Conservation (phyloP, 2,329 filamentous ascomycete species). For the Arthroderma uncinatum region DNA sequence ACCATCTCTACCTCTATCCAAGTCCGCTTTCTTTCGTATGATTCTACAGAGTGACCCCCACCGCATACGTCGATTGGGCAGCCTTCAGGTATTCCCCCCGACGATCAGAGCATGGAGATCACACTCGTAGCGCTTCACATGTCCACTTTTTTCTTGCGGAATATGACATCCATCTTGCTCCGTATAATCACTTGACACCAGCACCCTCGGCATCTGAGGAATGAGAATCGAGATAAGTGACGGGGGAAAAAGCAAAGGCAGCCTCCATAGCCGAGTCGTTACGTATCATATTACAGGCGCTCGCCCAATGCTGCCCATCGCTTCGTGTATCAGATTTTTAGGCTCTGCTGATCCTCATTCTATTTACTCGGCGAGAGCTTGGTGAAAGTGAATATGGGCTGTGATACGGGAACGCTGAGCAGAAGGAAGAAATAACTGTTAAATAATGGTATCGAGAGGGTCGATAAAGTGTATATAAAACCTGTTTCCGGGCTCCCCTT, state of each 20-base stretch:
- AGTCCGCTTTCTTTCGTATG: not conserved
- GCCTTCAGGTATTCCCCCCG: not conserved
- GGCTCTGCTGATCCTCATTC: not conserved
- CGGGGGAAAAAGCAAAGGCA: not conserved
- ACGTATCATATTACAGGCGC: not conserved
- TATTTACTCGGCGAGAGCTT: slow-evolving; percentile 1
- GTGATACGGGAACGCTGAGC: not conserved
- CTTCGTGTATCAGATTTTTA: slow-evolving; percentile 1
- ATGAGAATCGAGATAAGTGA: not conserved
- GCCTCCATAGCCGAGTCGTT: not conserved
- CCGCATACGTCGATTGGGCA: not conserved
- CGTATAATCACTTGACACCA: not conserved
- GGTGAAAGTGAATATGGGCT: not conserved
- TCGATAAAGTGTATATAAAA: not conserved
- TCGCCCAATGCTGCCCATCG: not conserved
- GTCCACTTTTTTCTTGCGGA: slow-evolving; percentile 1
- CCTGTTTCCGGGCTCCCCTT: not conserved
- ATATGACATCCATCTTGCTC: not conserved
- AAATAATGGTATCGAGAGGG: not conserved
- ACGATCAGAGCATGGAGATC: slow-evolving; percentile 3
- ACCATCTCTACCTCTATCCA: not conserved
- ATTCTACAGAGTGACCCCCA: not conserved
- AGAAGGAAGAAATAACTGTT: not conserved
- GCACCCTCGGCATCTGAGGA: not conserved
- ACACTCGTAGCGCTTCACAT: not conserved